Evolutionary conservation across 257 asterid species (phyloP), one percentile per base, ranked within the genome.

Genomic region (Verbena officinalis): DNA sequence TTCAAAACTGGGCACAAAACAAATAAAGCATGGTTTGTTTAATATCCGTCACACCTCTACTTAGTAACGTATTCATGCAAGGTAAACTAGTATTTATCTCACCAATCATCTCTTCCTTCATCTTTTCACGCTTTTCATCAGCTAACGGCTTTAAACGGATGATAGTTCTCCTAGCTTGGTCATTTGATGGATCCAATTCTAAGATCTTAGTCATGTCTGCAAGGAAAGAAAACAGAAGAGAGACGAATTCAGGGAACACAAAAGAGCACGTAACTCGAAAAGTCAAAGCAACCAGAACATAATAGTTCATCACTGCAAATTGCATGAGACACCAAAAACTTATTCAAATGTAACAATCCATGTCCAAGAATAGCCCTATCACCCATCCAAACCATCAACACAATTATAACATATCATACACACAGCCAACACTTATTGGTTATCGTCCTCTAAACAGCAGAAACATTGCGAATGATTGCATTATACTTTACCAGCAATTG

Each of bases 71-170:
- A n/a, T n/a, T n/a, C n/a, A n/a, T n/a, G n/a, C n/a, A n/a, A n/a
- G n/a, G n/a, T n/a, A n/a, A n/a, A n/a, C n/a, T n/a, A n/a, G 5
- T 27, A 20, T 49, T 55, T 15, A 62, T 65, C 90, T 79, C 63
- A 93, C 99, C 97, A 61, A 93, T 85, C 99, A 93, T 93, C 81
- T 93, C 99, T 75, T 93, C 99, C 82, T 93, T 90, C 96, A 93
- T 84, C 82, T 93, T 87, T 58, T 93, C 98, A 34, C 98, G 87
- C 78, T 93, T 93, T 69, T 81, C 97, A 66, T 90, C 99, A 12
- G 99, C 99, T 69, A 93, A 55, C 76, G 99, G 97, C 76, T 90
- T 87, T 57, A 93, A 76, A 31, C 95, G 96, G 19, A 79, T 55
- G 65, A 88, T 77, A 65, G 78, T 53, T 75, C 94, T 84, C 86